phyloP scores from a whole-genome alignment of 2,329 filamentous ascomycete species.

The Neoarthrinium moseri region DNA sequence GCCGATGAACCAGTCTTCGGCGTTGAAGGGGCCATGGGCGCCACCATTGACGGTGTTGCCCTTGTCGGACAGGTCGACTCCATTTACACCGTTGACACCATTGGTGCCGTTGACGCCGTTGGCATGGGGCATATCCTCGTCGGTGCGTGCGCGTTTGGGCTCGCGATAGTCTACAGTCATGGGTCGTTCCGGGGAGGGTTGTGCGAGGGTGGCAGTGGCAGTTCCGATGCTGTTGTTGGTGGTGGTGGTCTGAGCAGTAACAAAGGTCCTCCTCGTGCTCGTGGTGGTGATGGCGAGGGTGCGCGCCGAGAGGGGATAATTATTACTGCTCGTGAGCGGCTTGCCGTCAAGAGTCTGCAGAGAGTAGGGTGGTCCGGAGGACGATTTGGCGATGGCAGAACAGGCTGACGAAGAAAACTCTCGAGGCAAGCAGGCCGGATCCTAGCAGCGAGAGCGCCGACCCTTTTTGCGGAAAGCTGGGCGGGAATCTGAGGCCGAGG shows the following conservation, averaged over 20 bases:
- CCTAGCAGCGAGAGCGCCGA: slow-evolving; percentile 12
- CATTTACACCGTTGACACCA: slow-evolving; percentile 2
- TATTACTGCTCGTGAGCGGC: not conserved
- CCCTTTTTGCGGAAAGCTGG: slow-evolving; percentile 6
- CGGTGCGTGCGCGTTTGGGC: slow-evolving; percentile 3
- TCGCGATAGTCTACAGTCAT: not conserved
- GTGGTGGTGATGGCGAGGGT: slow-evolving; percentile 3
- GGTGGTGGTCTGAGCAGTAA: too few species aligned
- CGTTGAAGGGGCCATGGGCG: not conserved
- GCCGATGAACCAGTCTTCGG: slow-evolving; percentile 68
- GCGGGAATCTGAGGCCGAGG: slow-evolving; percentile 8
- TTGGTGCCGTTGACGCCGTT: slow-evolving; percentile 1
- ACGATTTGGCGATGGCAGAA: slow-evolving; percentile 3
- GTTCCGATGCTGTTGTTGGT: too few species aligned
- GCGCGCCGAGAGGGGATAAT: not conserved
- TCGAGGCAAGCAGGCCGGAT: slow-evolving; percentile 5
- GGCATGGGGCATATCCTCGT: slow-evolving; percentile 10
- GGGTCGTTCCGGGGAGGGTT: not conserved
- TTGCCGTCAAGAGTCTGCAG: slow-evolving; percentile 1
- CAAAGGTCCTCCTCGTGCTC: not conserved
- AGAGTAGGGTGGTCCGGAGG: not conserved
- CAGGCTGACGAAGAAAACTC: not conserved
- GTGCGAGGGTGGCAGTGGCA: not conserved
- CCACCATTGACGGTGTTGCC: slow-evolving; percentile 2
- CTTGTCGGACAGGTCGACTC: not conserved